Evolutionary conservation across 805 yeast species (phyloP), one percentile per base, ranked within the genome.

Genomic region (Candida succiphila): DNA sequence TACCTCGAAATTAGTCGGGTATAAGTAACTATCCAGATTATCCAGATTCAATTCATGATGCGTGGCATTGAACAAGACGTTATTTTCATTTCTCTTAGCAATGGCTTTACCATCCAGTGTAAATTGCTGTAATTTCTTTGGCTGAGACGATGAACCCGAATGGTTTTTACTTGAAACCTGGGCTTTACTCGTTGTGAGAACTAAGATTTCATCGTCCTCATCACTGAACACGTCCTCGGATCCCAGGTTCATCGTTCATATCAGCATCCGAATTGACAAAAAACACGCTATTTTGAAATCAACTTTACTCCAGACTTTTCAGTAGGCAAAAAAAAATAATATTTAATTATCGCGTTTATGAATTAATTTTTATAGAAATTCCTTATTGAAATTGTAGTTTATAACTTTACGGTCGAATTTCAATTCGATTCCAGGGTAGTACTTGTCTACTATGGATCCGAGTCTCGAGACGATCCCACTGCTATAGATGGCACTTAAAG

Each of bases 1-100:
- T 0, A 80, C 65, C 39, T 83, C 82, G 41, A 73, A 72, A 48
- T 92, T 89, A 1, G 86, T 75, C 0, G 99, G 98, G 51, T 94
- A 92, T 0, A 85, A 60, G 47, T 77, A 84, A 0, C 73, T 60
- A 2, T 43, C 34, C 7, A 76, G 40, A 7, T 55, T 56, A 4
- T 51, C 58, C 3, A 39, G 32, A 41, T 69, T 56, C 27, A 79
- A 46, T 9, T 56, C 58, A 43, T 77, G 85, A 40, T 72, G 75
- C 2, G 75, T 68, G 0, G 70, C 65, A 9, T 22, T 30, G 13
- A 17, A 6, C 4, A 29, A n/a, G 14, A 29, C 21, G 12, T 29
- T 14, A 15, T 19, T 20, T n/a, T 17, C 30, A 28, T 28, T 18
- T 13, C 23, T 24, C 7, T 7, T 17, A 27, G 17, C 18, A 12